Evolutionary conservation across 768 basidiomycete species (phyloP), one percentile per base, ranked within the genome.

Genomic region (Cubamyces sp.): DNA sequence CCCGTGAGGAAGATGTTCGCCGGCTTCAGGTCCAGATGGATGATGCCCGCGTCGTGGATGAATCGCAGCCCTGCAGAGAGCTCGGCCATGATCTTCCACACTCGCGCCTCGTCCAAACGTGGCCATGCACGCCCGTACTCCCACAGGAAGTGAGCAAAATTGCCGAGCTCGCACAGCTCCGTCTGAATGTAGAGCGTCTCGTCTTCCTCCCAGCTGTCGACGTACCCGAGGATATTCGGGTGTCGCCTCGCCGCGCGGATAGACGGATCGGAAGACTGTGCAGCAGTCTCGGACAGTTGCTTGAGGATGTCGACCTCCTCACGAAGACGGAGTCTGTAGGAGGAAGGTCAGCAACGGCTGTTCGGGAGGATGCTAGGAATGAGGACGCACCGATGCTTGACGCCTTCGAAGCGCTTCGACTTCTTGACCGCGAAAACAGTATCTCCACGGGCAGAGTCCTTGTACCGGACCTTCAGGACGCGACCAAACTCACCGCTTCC

Each of bases 11-110:
- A 94, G 53, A 99, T 88, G 73, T 99, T 99, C 45, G 94, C 94
- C 14, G 97, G 97, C 78, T 99, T 99, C 66, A 99, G 77, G 77
- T 99, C 97, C 57, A 99, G 84, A 77, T 99, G 97, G 52, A 98
- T 90, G 60, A 97, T 87, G 57, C 90, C 88, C 46, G 88, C 84
- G 68, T 85, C 82, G 75, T 99, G 97, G 60, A 99, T 91, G 77
- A 97, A 96, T 61, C 81, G 79, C 62, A 98, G 79, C 64, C 96
- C 96, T 72, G 90, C 88, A 73, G 89, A 89, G 63, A 98, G 80
- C 75, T 98, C 96, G 53, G 86, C 87, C 61, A 96, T 79, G 68
- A 96, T 89, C 82, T 98, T 98, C 97, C 97, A 99, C 51, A 96
- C 90, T 65, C 93, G 82, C 25, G 88, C 87, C 75, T 99, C 96